Evolutionary conservation across 345 rosid genomes (phyloP).

Genomic region (Toxicodendron radicans): DNA sequence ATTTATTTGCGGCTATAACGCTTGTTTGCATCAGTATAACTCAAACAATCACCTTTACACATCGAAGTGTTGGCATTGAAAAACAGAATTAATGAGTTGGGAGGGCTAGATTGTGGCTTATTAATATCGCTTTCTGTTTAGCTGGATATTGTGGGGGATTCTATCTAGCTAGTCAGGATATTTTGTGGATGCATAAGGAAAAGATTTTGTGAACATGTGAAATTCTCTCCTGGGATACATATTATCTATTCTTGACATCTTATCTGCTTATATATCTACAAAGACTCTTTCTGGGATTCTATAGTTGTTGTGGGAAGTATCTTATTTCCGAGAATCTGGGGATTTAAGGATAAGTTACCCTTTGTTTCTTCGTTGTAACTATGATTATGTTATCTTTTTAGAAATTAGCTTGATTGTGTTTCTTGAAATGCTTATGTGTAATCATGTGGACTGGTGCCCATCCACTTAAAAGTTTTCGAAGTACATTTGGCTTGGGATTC

Average conservation of each 20-base stretch:
- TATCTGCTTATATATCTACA: background rate
- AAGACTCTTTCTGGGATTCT: too few species aligned
- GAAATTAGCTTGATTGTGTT: background rate
- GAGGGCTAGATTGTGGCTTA: background rate
- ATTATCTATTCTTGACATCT: background rate
- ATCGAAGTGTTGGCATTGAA: background rate
- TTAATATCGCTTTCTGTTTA: background rate
- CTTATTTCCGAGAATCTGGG: background rate
- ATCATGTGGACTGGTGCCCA: background rate
- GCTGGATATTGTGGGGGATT: background rate
- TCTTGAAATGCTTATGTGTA: background rate
- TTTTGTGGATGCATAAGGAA: background rate
- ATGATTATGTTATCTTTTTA: background rate
- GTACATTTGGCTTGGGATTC: background rate
- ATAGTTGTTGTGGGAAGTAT: background rate
- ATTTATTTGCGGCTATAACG: background rate
- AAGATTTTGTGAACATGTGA: background rate
- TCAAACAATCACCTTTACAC: background rate
- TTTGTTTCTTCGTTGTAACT: background rate
- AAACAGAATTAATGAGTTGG: background rate
- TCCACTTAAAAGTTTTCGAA: background rate
- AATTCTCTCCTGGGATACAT: background rate
- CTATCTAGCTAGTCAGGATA: background rate
- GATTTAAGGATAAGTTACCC: background rate
- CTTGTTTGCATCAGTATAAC: background rate